Percentiles rank a stretch among this genome's conserved stretches.
Evolutionary conservation across 495 filamentous ascomycete species (phyloP).

Genomic region (Podospora anserina): DNA sequence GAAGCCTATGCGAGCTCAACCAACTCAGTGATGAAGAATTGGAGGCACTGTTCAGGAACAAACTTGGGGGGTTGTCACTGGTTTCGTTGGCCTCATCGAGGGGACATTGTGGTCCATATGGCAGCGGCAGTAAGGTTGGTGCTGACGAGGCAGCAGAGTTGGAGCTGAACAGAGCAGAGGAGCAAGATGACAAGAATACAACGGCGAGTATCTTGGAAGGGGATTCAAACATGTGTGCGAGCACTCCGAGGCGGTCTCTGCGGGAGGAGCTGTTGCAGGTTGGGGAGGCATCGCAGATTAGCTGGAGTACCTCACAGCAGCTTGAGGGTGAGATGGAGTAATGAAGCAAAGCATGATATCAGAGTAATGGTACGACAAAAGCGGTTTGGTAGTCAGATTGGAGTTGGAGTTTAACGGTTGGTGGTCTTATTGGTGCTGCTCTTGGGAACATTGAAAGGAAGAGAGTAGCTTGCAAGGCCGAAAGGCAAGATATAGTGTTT

Average conservation of each 20-base stretch:
- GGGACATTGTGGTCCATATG: neutral
- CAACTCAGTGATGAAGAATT: neutral
- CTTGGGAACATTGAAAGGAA: neutral
- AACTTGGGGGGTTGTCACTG: neutral
- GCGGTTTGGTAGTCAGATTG: neutral
- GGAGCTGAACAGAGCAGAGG: neutral
- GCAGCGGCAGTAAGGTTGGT: neutral
- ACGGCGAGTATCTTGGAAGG: neutral
- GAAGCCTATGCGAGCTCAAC: neutral
- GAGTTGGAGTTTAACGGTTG: neutral
- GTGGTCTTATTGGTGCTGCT: neutral
- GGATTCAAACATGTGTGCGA: neutral
- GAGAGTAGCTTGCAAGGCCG: neutral
- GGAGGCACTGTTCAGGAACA: neutral
- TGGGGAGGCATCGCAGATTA: neutral
- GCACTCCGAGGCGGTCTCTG: slow-evolving; percentile 4
- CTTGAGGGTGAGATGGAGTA: neutral
- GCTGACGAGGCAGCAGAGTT: neutral
- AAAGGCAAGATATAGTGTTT: neutral
- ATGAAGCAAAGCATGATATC: neutral
- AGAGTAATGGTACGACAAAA: neutral
- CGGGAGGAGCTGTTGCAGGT: slow-evolving; percentile 5
- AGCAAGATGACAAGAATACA: neutral
- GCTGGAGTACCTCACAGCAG: neutral
- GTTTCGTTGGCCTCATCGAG: neutral